These are phyloP conservation scores for Colletotrichum camelliae DNA, from an alignment of 2,329 filamentous ascomycete genomes.

Conservation along the genomic window DNA sequence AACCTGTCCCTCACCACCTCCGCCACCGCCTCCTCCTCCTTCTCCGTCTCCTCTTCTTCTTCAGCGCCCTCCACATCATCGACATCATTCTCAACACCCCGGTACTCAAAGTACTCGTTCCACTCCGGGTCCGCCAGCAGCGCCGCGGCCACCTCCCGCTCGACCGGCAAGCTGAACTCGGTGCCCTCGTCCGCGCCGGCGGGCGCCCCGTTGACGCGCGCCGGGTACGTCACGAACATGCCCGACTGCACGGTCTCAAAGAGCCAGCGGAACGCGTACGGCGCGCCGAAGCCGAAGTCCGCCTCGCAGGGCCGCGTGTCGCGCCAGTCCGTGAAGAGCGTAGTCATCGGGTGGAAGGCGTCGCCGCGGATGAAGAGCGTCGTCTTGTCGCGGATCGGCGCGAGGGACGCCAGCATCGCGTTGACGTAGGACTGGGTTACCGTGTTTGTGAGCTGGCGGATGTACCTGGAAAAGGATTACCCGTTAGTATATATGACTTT, in stretches of 20 bases:
- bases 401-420: constrained; percentile 32
- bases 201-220: constrained; percentile 24
- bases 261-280: constrained; percentile 35
- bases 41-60: neutral
- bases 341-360: constrained; percentile 37
- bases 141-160: constrained; percentile 34
- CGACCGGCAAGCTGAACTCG: constrained; percentile 38
- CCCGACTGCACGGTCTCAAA: constrained; percentile 32
- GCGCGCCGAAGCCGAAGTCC: constrained; percentile 42
- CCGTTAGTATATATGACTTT: too few relatives aligned
- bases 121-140: constrained; percentile 39
- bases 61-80: neutral
- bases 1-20: neutral
- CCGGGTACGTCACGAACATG: constrained; percentile 33
- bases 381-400: constrained; percentile 41
- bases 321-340: constrained; percentile 40
- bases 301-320: constrained; percentile 30
- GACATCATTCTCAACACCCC: constrained; percentile 34
- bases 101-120: constrained; percentile 41
- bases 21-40: neutral
- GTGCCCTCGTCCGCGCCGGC: constrained; percentile 37
- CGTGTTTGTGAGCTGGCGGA: constrained; percentile 35
- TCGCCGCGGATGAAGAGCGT: constrained; percentile 37
- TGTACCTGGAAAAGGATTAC: neutral
- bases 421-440: constrained; percentile 36